Evolutionary conservation across 2,329 filamentous ascomycete species (phyloP), one percentile per base, ranked within the genome.

Genomic region (Botryotinia globosa): DNA sequence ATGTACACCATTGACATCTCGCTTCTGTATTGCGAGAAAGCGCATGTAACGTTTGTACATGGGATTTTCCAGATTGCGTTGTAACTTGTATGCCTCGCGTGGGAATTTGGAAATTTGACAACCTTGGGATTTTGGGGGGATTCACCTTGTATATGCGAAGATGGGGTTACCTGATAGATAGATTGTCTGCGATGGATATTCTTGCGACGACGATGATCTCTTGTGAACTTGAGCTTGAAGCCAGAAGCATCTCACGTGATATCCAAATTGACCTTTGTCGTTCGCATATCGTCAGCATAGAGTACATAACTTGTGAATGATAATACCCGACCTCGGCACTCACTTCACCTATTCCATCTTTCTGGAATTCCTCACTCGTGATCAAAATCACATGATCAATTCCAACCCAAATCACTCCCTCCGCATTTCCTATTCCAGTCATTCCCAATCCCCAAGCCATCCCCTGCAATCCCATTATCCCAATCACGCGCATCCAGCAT

Each of bases 21-120:
- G 64, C 64, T 66, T 51, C 64, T 6, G 32, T n/a, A 18, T 18
- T 20, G 44, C 63, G 63, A 66, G n/a, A 34, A 66, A 54, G 63
- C 14, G n/a, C 14, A 66, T 66, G 32, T 66, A 51, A 66, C 32
- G 10, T 48, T 2, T 37, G 18, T 18, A 51, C 32, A 42, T 37
- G 44, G 63, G 63, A 65, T 34, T 48, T 16, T 66, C 42, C 25
- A 63, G n/a, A 29, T 44, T 22, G 32, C 20, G 12, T 37, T 34
- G n/a, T n/a, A n/a, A n/a, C n/a, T n/a, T n/a, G 34, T 61, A 18
- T 45, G 20, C 29, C 44, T 66, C 64, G 45, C 64, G 45, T 66
- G 45, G 63, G 20, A 66, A 22, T 29, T 22, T 29, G 18, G 32
- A 32, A 22, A 66, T 66, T 51, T 18, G 44, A 37, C 18, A n/a